Evolutionary conservation across 2,329 filamentous ascomycete genomes (phyloP).

Genomic region (Aspergillus vadensis): DNA sequence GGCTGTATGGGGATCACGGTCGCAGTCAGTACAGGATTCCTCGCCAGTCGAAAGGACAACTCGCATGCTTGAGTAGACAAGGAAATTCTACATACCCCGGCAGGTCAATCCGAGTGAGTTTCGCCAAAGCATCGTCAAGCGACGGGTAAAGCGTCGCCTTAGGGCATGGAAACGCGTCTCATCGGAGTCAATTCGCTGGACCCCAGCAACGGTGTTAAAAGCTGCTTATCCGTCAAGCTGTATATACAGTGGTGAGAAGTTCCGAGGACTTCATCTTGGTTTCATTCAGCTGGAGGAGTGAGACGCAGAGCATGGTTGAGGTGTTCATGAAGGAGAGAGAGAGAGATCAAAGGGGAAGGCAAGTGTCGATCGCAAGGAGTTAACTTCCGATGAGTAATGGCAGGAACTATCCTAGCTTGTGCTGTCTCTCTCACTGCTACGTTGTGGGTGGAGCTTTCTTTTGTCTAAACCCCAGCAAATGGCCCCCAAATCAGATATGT

Average conservation of each 20-base stretch:
- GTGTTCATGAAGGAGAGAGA: no score
- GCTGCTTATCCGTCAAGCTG: neutral
- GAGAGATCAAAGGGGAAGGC: no score
- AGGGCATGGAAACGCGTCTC: neutral
- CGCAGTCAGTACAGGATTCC: neutral
- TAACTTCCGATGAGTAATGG: no score
- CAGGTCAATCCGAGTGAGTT: constrained; percentile 9
- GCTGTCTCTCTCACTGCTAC: no score
- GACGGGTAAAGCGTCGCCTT: neutral
- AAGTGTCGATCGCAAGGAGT: no score
- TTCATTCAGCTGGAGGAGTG: neutral
- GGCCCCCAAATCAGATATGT: no score
- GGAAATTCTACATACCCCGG: neutral
- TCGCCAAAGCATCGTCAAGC: neutral
- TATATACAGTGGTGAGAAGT: neutral
- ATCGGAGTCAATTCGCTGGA: neutral
- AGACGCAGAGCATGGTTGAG: no score
- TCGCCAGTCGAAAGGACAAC: neutral
- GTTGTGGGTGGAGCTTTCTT: no score
- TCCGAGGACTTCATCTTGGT: neutral
- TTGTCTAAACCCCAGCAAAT: no score
- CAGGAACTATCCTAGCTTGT: no score
- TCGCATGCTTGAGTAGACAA: neutral
- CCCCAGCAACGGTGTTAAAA: neutral
- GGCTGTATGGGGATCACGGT: neutral